A percentile compares a stretch with the other conserved stretches of the same genome.
These are phyloP conservation scores for Cyberlindnera maclurae DNA, from an alignment of 805 yeast genomes.

Conservation along the genomic window DNA sequence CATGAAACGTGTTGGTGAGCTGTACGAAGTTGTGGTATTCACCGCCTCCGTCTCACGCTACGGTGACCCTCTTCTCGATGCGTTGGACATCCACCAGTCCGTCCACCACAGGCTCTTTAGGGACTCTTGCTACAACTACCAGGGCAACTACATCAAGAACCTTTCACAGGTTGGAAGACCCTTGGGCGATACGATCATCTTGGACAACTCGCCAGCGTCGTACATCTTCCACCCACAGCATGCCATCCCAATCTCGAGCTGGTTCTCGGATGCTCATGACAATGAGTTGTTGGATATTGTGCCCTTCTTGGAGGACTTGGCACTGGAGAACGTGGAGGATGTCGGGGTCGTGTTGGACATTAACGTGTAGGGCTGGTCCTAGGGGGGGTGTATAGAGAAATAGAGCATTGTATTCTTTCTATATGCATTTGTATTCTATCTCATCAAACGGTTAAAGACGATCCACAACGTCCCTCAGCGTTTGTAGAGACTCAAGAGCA, in stretches of 20 bases:
- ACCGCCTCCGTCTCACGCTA: slow-evolving; percentile 94
- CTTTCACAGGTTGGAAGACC: slow-evolving; percentile 93
- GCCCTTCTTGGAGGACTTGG: slow-evolving; percentile 83
- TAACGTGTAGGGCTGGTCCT: slow-evolving; percentile 24
- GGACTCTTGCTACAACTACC: slow-evolving; percentile 89
- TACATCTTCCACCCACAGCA: slow-evolving; percentile 97
- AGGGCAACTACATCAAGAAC: slow-evolving; percentile 92
- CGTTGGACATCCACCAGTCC: slow-evolving; percentile 65
- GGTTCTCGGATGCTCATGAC: slow-evolving; percentile 98
- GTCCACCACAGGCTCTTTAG: slow-evolving; percentile 91
- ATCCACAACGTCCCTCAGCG: not conserved
- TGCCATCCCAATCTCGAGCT: slow-evolving; percentile 92
- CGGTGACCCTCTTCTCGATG: slow-evolving; percentile 92
- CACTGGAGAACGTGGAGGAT: slow-evolving; percentile 68
- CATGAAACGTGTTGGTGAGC: slow-evolving; percentile 69
- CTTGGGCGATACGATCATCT: slow-evolving; percentile 72
- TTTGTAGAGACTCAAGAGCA: slow-evolving; percentile 53
- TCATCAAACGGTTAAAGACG: no score
- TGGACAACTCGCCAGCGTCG: slow-evolving; percentile 98
- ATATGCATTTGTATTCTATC: no score
- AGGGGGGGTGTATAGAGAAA: no score
- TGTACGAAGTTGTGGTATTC: slow-evolving; percentile 92
- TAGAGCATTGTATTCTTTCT: no score
- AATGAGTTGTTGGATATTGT: slow-evolving; percentile 87
- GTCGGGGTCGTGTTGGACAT: slow-evolving; percentile 83